A percentile compares a stretch with the other conserved stretches of the same genome.
These are phyloP conservation scores for Pythium volutum DNA, from an alignment of 352 stramenopile genomes.

Conservation along the genomic window DNA sequence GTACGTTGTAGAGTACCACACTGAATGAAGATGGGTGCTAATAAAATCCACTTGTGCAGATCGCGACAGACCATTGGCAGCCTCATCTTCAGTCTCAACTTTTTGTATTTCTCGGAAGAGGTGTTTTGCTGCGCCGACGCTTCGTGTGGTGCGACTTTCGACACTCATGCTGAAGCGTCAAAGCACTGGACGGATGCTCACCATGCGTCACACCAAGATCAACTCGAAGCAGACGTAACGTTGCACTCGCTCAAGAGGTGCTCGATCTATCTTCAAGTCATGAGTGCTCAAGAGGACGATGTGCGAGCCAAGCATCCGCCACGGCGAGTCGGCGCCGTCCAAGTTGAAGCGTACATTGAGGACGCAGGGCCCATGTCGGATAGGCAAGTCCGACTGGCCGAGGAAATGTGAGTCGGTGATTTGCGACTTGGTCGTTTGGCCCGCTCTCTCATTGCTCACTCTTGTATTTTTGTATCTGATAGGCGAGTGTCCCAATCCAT, in stretches of 20 bases:
- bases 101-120: constrained; percentile 63
- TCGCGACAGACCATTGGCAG: constrained; percentile 27
- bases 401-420: constrained; percentile 19
- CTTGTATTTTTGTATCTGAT: background rate
- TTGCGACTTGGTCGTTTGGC: background rate
- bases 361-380: constrained; percentile 22
- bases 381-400: constrained; percentile 8
- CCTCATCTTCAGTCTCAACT: constrained; percentile 70
- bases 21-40: no score
- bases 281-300: constrained; percentile 5
- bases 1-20: background rate
- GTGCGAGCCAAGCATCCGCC: background rate
- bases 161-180: constrained; percentile 24
- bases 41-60: no score
- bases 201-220: background rate
- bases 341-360: constrained; percentile 24
- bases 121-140: constrained; percentile 38
- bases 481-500: constrained; percentile 8
- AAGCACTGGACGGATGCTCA: constrained; percentile 44
- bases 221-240: background rate
- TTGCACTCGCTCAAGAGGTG: constrained; percentile 39
- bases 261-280: constrained; percentile 56
- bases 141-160: constrained; percentile 36
- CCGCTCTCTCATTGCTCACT: background rate
- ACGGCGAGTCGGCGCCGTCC: constrained; percentile 17